phyloP scores from a whole-genome alignment of 345 rosid species.

The Mercurialis annua region DNA sequence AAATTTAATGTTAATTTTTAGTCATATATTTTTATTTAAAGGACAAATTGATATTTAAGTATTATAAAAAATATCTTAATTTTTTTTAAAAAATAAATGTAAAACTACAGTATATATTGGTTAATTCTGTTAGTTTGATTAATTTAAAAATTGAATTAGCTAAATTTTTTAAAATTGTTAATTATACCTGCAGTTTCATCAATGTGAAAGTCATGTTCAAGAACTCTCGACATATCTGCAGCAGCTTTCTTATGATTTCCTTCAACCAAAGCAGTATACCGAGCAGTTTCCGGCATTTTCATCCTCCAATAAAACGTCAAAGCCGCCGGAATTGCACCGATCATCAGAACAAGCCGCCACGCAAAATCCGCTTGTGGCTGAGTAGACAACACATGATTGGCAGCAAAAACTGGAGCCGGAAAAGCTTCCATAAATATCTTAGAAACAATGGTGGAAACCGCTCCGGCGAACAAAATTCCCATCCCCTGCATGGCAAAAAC shows the following conservation, averaged over 20 bases:
- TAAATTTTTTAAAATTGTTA: too few species aligned
- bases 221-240: slow-evolving; percentile 63
- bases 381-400: slow-evolving; percentile 37
- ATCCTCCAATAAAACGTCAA: slow-evolving; percentile 70
- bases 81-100: too few species aligned
- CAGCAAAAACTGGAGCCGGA: slow-evolving; percentile 25
- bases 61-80: too few species aligned
- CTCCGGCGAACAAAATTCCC: slow-evolving; percentile 63
- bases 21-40: too few species aligned
- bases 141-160: too few species aligned
- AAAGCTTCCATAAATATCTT: slow-evolving; percentile 34
- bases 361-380: slow-evolving; percentile 56
- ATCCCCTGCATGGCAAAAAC: slow-evolving; percentile 80
- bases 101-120: too few species aligned
- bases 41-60: too few species aligned
- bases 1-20: too few species aligned
- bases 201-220: slow-evolving; percentile 20
- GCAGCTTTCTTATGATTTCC: slow-evolving; percentile 67
- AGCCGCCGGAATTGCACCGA: slow-evolving; percentile 73
- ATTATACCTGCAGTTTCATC: slow-evolving; percentile 22
- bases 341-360: slow-evolving; percentile 77
- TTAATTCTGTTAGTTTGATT: too few species aligned
- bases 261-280: slow-evolving; percentile 66
- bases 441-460: slow-evolving; percentile 52
- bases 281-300: slow-evolving; percentile 82